Conservation (phyloP, 2,329 filamentous ascomycete species). For the Sporothrix inflata region DNA sequence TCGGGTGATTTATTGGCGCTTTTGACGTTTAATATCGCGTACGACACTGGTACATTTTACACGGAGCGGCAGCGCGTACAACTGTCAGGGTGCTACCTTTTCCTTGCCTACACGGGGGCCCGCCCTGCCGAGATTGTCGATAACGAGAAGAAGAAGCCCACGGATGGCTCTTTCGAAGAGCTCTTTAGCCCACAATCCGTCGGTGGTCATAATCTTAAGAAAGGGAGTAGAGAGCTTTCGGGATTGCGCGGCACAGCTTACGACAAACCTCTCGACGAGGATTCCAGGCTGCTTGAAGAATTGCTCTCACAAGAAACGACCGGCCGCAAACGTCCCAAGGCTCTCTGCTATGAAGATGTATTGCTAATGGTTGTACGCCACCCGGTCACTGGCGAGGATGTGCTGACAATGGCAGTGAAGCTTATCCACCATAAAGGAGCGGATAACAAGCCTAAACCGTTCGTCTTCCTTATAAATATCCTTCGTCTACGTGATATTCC, state of each 20-base stretch:
- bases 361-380: slow-evolving; percentile 1
- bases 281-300: background rate
- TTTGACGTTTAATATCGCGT: background rate
- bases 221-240: slow-evolving; percentile 5
- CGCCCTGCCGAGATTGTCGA: slow-evolving; percentile 4
- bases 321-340: background rate
- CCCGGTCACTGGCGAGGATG: background rate
- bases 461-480: background rate
- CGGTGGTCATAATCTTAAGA: background rate
- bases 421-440: slow-evolving; percentile 6
- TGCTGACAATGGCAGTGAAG: slow-evolving; percentile 15
- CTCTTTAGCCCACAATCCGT: background rate
- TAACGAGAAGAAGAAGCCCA: background rate
- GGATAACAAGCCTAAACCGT: slow-evolving; percentile 7
- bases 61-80: slow-evolving; percentile 5
- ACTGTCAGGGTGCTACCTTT: slow-evolving; percentile 9
- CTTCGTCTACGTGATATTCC: background rate
- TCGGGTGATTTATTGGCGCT: background rate
- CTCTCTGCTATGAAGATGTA: background rate
- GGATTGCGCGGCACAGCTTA: background rate
- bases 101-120: background rate
- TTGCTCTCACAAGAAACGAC: background rate
- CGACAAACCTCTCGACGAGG: background rate
- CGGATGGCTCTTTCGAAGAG: background rate
- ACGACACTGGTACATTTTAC: slow-evolving; percentile 3